These are phyloP conservation scores for Penicillium taxi DNA, from an alignment of 495 filamentous ascomycete species.

Conservation along the genomic window DNA sequence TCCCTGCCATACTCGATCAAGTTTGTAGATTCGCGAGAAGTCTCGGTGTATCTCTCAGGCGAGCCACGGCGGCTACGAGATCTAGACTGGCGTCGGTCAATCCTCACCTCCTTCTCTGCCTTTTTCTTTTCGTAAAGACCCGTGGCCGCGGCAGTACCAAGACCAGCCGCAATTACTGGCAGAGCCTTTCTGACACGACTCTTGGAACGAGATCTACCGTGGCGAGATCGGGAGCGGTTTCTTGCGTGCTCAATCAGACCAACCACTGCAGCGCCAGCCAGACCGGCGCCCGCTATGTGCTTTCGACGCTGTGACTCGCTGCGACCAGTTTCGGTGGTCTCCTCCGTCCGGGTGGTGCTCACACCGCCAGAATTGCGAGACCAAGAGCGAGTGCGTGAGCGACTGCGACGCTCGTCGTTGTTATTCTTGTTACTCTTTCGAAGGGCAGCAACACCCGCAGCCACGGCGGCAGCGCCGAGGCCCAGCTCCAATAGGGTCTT, in stretches of 20 bases:
- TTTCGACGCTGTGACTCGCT: slow-evolving; percentile 56
- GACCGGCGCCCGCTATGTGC: slow-evolving; percentile 67
- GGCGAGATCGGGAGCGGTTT: slow-evolving; percentile 59
- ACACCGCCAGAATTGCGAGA: slow-evolving; percentile 41
- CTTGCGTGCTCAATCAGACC: slow-evolving; percentile 67
- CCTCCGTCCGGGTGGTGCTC: slow-evolving; percentile 26
- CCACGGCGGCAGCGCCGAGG: slow-evolving; percentile 73
- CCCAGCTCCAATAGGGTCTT: slow-evolving; percentile 63
- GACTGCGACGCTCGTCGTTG: slow-evolving; percentile 61
- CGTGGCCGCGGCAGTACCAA: slow-evolving; percentile 70
- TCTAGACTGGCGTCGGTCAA: slow-evolving; percentile 41
- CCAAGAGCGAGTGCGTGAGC: slow-evolving; percentile 49
- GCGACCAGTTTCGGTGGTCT: slow-evolving; percentile 29
- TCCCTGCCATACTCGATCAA: slow-evolving; percentile 77
- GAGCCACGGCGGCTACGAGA: slow-evolving; percentile 46
- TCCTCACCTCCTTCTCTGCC: slow-evolving; percentile 54
- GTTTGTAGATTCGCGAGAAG: slow-evolving; percentile 50
- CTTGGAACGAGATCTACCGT: slow-evolving; percentile 48
- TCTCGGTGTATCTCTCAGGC: slow-evolving; percentile 48
- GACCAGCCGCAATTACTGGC: slow-evolving; percentile 65
- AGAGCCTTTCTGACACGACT: slow-evolving; percentile 53
- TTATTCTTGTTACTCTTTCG: slow-evolving; percentile 59
- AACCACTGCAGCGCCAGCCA: slow-evolving; percentile 70
- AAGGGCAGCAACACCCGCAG: slow-evolving; percentile 68
- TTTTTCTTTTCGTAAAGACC: slow-evolving; percentile 75